Evolutionary conservation across 257 asterid species (phyloP).

Genomic region (Solanum pennellii): DNA sequence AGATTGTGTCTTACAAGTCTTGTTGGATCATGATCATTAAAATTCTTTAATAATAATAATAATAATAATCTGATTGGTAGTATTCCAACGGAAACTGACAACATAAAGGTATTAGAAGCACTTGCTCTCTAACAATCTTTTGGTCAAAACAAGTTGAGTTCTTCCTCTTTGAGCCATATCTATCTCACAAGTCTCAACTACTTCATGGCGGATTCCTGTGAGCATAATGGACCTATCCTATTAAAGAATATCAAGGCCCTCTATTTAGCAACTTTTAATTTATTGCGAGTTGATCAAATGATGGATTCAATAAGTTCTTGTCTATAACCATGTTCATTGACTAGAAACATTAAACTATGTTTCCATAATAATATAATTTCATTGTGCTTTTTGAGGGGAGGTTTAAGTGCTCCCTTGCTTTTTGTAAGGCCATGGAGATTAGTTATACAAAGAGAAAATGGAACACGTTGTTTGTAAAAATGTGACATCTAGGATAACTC

Average conservation of each 20-base stretch:
- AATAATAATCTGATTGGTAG: neutral
- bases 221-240: neutral
- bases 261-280: too few species aligned
- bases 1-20: neutral
- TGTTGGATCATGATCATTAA: neutral
- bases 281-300: neutral
- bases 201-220: neutral
- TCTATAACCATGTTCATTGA: neutral
- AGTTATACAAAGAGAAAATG: neutral
- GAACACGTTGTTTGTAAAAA: neutral
- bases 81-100: neutral
- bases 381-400: neutral
- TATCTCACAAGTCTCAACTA: neutral
- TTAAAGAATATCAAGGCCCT: too few species aligned
- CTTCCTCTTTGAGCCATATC: neutral
- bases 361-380: neutral
- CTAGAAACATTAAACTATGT: neutral
- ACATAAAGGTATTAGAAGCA: neutral
- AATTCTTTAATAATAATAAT: neutral
- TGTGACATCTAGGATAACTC: neutral
- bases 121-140: neutral
- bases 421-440: neutral
- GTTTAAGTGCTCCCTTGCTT: neutral
- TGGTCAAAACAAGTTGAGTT: neutral
- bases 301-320: neutral